Conservation (phyloP, 495 filamentous ascomycete species). For the Antarctomyces pellizariae region DNA sequence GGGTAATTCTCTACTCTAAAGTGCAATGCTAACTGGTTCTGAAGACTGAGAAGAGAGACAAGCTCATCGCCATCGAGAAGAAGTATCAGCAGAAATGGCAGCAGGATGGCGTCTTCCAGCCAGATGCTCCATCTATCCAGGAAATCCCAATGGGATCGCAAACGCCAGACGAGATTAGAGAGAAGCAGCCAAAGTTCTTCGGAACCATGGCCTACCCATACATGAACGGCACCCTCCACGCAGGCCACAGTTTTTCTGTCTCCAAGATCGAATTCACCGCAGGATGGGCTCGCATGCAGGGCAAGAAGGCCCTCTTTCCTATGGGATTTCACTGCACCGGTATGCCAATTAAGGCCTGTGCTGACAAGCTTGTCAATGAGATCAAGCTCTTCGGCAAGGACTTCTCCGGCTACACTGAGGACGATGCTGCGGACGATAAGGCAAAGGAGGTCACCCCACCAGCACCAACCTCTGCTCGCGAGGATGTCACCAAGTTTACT, state of each 20-base stretch:
- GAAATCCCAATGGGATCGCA: conserved; percentile 54
- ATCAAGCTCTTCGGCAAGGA: conserved; percentile 70
- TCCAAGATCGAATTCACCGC: conserved; percentile 79
- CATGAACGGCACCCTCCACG: conserved; percentile 89
- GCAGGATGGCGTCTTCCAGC: conserved; percentile 54
- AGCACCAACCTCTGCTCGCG: conserved; percentile 18
- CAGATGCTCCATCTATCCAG: conserved; percentile 50
- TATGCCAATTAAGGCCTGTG: conserved; percentile 94
- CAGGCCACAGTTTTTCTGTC: conserved; percentile 74
- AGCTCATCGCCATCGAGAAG: conserved; percentile 70
- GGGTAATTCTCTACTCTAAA: not conserved
- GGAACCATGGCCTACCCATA: conserved; percentile 89
- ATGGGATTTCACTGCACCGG: conserved; percentile 91
- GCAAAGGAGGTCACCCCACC: conserved; percentile 8
- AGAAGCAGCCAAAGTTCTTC: conserved; percentile 69
- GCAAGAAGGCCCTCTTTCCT: conserved; percentile 67
- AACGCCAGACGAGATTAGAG: conserved; percentile 45
- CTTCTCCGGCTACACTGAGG: conserved; percentile 42
- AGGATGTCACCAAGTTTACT: conserved; percentile 74
- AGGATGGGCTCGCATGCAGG: conserved; percentile 71
- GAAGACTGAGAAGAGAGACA: conserved; percentile 82
- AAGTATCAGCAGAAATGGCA: conserved; percentile 80
- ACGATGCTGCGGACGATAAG: conserved; percentile 9
- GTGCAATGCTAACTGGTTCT: not conserved
- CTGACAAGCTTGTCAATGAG: conserved; percentile 81